These are phyloP conservation scores for Urtica urens DNA, from an alignment of 306 rosid species.

Conservation along the genomic window DNA sequence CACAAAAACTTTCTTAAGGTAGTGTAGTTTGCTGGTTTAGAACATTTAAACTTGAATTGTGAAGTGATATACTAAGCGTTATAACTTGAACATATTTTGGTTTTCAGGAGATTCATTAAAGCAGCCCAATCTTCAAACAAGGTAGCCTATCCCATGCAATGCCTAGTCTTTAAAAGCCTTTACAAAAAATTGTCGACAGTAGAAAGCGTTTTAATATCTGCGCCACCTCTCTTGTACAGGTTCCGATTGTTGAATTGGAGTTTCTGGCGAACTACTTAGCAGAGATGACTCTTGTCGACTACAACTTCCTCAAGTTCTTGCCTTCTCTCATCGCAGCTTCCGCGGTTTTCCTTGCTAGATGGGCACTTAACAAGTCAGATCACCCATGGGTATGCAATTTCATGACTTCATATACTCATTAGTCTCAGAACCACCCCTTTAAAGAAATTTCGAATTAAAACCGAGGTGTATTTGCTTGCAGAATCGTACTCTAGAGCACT, in stretches of 20 bases:
- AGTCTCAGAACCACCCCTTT: not conserved
- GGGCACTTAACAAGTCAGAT: slow-evolving; percentile 62
- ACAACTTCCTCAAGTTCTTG: slow-evolving; percentile 59
- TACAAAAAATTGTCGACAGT: not conserved
- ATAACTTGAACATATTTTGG: slow-evolving; percentile 9
- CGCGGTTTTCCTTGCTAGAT: slow-evolving; percentile 81
- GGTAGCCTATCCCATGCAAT: slow-evolving; percentile 43
- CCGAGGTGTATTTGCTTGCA: slow-evolving; percentile 25
- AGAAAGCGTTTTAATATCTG: not conserved
- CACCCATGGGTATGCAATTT: slow-evolving; percentile 67
- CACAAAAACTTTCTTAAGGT: slow-evolving; percentile 85
- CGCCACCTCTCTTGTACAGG: slow-evolving; percentile 30
- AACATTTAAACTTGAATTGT: not conserved
- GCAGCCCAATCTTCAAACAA: slow-evolving; percentile 63
- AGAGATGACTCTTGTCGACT: slow-evolving; percentile 67
- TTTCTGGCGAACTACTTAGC: slow-evolving; percentile 73
- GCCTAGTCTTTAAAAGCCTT: not conserved
- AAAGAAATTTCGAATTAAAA: not conserved
- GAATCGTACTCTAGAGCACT: slow-evolving; percentile 69
- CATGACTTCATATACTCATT: slow-evolving; percentile 2
- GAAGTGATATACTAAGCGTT: slow-evolving; percentile 4
- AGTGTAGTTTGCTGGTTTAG: slow-evolving; percentile 8
- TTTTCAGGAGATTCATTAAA: slow-evolving; percentile 71
- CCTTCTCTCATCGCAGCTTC: slow-evolving; percentile 85
- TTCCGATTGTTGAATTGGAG: slow-evolving; percentile 46